These are phyloP conservation scores for Nevesoporus exiguus DNA, from an alignment of 768 basidiomycete species.

Conservation along the genomic window DNA sequence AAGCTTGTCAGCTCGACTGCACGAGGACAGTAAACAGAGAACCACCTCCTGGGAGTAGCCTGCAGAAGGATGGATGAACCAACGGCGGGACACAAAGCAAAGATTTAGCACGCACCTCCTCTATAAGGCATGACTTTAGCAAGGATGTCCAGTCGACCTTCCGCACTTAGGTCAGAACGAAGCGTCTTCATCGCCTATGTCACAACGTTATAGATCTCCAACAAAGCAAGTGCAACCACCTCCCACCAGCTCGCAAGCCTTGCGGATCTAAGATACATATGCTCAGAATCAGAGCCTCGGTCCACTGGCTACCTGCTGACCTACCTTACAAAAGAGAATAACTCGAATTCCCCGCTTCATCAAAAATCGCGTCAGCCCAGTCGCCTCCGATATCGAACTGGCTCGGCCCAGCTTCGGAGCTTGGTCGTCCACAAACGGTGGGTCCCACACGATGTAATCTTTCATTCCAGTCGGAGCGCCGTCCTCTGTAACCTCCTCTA, in stretches of 20 bases:
- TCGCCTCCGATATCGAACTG: slow-evolving; percentile 66
- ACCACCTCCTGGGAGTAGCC: slow-evolving; percentile 63
- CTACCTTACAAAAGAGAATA: slow-evolving; percentile 87
- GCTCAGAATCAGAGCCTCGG: not conserved
- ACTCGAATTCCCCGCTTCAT: slow-evolving; percentile 80
- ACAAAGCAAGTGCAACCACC: not conserved
- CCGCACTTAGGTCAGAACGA: slow-evolving; percentile 63
- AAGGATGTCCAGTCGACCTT: slow-evolving; percentile 74
- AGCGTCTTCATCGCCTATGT: slow-evolving; percentile 76
- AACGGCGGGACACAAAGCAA: not conserved
- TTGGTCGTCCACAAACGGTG: slow-evolving; percentile 52
- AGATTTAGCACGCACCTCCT: slow-evolving; percentile 53
- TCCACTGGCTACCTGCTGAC: not conserved
- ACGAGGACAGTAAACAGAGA: not conserved
- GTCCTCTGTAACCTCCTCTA: slow-evolving; percentile 71
- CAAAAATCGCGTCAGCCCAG: slow-evolving; percentile 67
- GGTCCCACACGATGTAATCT: slow-evolving; percentile 78
- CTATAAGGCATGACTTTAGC: slow-evolving; percentile 78
- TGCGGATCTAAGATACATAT: slow-evolving; percentile 53
- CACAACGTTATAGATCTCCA: slow-evolving; percentile 12
- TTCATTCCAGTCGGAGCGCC: slow-evolving; percentile 80
- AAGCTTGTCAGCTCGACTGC: not conserved
- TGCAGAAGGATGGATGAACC: slow-evolving; percentile 20
- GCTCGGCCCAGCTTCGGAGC: slow-evolving; percentile 52
- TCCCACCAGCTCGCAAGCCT: slow-evolving; percentile 75